A percentile compares a stretch with the other conserved stretches of the same genome.
Evolutionary conservation across 139 green algal genomes (phyloP).

Genomic region (Yamagishiella unicocca): DNA sequence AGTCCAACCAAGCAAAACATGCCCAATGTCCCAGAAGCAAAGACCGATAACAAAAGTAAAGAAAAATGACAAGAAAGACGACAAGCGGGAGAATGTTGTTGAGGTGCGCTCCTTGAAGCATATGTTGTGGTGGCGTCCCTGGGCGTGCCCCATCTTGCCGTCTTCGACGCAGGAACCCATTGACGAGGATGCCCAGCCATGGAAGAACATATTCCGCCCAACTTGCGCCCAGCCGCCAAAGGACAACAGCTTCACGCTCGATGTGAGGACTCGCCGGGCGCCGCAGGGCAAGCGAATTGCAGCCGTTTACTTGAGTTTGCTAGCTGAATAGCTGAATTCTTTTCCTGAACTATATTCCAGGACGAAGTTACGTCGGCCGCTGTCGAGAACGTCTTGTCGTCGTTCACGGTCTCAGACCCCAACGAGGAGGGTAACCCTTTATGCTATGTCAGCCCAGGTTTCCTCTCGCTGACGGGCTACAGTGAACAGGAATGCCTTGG

Average conservation of each 20-base stretch:
- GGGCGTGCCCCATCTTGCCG: not conserved
- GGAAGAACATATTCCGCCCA: slow-evolving; percentile 37
- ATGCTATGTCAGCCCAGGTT: slow-evolving; percentile 58
- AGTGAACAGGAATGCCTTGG: slow-evolving; percentile 56
- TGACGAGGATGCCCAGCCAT: slow-evolving; percentile 26
- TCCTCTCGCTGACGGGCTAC: slow-evolving; percentile 52
- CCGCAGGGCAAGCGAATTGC: not conserved
- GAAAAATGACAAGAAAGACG: not conserved
- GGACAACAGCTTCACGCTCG: slow-evolving; percentile 51
- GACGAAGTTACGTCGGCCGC: not conserved
- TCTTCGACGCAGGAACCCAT: slow-evolving; percentile 1
- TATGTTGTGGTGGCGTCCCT: not conserved
- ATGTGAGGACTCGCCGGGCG: slow-evolving; percentile 30
- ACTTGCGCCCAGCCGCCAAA: not conserved
- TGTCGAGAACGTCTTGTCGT: slow-evolving; percentile 42
- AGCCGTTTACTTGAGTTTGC: not conserved
- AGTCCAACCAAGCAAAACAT: slow-evolving; percentile 29
- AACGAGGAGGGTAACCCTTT: slow-evolving; percentile 52
- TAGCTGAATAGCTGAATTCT: not conserved
- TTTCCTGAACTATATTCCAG: not conserved
- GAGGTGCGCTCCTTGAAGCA: not conserved
- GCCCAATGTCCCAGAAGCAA: slow-evolving; percentile 7
- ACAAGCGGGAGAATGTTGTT: not conserved
- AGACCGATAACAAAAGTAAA: slow-evolving; percentile 15
- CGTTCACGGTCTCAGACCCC: slow-evolving; percentile 38